Evolutionary conservation across 768 basidiomycete species (phyloP), one percentile per base, ranked within the genome.

Genomic region (Leucosporidium scottii): DNA sequence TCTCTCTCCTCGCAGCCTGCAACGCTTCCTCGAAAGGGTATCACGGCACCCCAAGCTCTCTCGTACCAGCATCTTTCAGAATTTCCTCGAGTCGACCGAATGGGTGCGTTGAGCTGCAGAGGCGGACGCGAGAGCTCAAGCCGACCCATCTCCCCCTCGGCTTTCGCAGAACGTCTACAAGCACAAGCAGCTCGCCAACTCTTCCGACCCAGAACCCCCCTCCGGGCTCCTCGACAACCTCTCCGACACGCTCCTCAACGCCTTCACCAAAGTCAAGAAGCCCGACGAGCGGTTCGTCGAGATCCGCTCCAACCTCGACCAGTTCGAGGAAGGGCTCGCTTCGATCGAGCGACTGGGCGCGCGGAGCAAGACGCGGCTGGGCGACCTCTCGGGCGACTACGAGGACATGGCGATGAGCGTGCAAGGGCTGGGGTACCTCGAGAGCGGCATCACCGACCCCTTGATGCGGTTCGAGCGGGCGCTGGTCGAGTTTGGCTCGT

Each of bases 371-470:
- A 85, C 84, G 65, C 84, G 94, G 75, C 87, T 90, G 71, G 90
- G 86, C 78, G 96, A 99, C 84, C 86, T 99, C 58, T 89, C 92
- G 68, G 86, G 86, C 71, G 96, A 99, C 82, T 99, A 99, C 79
- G 92, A 97, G 77, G 96, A 97, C 79, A 82, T 98, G 71, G 93
- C 96, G 54, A 89, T 93, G 70, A 89, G 91, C 53, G 91, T 96
- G 57, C 94, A 98, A 78, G 94, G 93, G 60, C 84, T 99, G 68
- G 96, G 94, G 73, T 98, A 97, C 80, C 84, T 99, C 71, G 96
- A 99, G 79, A 91, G 90, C 70, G 96, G 96, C 49, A 99, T 99
- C 72, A 99, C 96, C 56, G 96, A 99, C 75, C 93, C 92, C 1
- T 81, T 99, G 73, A 94, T 94, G 76, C 88, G 94, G 77, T 98